Evolutionary conservation across 306 rosid genomes (phyloP), one percentile per base, ranked within the genome.

Genomic region (Vigna hirtella): DNA sequence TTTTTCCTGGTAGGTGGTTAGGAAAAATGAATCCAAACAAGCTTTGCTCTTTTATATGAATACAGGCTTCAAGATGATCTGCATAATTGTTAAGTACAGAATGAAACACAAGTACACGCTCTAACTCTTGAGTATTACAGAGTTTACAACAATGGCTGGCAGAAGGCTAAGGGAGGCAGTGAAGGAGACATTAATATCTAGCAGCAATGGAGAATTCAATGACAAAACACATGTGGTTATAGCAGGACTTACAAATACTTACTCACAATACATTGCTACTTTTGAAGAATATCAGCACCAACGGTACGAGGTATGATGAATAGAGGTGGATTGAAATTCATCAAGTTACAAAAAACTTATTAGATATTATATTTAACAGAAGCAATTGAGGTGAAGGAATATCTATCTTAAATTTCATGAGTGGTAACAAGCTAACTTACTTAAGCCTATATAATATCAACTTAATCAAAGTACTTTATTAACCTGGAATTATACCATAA

Each of bases 71-170:
- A 32, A 15, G 14, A 62, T 62, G 14, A 16, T 16, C 10, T 68
- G 10, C 67, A 12, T 13, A 34, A 10, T 49, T 73, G 69, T 13
- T 42, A 42, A 45, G 30, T 36, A 47, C 17, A 45, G 1, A 50
- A 43, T 65, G 66, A 56, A 28, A 45, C 12, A 22, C 43, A 77
- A 36, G 6, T 0, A 70, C 58, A 49, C 48, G 72, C 38, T 59
- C 76, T 77, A 26, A 72, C 30, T 12, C 45, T 26, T 78, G 77
- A 76, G 70, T 65, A 49, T 72, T 81, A 84, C 87, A 94, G 96
- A 91, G 76, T 87, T 94, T 82, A 91, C 97, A 78, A 94, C 94
- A 84, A 94, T 94, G 97, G 86, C 94, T 1, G 96, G 98, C 7
- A 89, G 93, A 70, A 77, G 96, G 34, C 84, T 94, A 24, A 90